Evolutionary conservation across 2,329 filamentous ascomycete genomes (phyloP).

Genomic region (Alternaria postmessia): DNA sequence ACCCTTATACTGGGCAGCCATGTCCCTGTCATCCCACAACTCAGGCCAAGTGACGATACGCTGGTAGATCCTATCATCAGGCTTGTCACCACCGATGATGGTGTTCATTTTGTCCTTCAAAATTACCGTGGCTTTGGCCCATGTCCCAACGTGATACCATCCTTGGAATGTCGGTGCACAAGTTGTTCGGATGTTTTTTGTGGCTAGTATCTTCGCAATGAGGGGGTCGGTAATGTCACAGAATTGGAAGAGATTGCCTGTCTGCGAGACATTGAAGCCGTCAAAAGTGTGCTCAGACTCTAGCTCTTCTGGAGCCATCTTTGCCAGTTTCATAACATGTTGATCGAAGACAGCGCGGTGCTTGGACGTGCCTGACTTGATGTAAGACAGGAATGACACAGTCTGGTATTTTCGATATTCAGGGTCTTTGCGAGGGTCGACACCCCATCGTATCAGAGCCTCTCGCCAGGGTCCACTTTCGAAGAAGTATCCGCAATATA

Average conservation of each 20-base stretch:
- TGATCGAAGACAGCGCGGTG: slow-evolving; percentile 38
- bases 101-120: slow-evolving; percentile 82
- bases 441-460: slow-evolving; percentile 81
- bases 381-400: slow-evolving; percentile 57
- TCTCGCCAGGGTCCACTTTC: slow-evolving; percentile 92
- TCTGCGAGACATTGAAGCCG: slow-evolving; percentile 74
- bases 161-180: slow-evolving; percentile 67
- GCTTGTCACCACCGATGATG: slow-evolving; percentile 48
- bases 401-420: slow-evolving; percentile 87
- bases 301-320: slow-evolving; percentile 34
- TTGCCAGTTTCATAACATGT: slow-evolving; percentile 34
- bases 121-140: slow-evolving; percentile 83
- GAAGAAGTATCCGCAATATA: slow-evolving; percentile 91
- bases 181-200: slow-evolving; percentile 59
- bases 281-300: slow-evolving; percentile 76
- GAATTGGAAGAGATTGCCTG: slow-evolving; percentile 93
- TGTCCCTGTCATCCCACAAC: slow-evolving; percentile 42
- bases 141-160: slow-evolving; percentile 83
- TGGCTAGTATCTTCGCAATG: slow-evolving; percentile 70
- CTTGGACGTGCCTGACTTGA: slow-evolving; percentile 37
- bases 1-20: slow-evolving; percentile 39
- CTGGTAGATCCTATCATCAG: slow-evolving; percentile 42
- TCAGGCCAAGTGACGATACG: slow-evolving; percentile 46
- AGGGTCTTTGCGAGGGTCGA: slow-evolving; percentile 82
- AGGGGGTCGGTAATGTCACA: slow-evolving; percentile 89